Base-by-base conservation (phyloP, 495 filamentous ascomycete species). In the Podospora pseudopauciseta region DNA sequence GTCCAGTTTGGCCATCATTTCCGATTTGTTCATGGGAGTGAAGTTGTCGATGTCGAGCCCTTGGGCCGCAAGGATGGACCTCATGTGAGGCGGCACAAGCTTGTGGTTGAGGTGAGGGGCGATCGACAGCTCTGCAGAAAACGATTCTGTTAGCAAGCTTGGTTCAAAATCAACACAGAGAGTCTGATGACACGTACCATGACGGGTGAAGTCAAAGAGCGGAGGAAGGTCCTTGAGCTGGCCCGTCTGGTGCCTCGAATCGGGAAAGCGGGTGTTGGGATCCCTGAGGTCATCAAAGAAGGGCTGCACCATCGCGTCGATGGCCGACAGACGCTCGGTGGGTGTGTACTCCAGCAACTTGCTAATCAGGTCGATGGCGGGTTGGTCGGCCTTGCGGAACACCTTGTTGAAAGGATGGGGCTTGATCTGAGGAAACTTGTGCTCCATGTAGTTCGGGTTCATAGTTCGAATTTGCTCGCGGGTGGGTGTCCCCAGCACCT, bases 371-470 rank as follows among this genome's bases (percentile, higher is more conserved):
- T 98, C 95, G 76, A 99, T 96, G 23, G 95, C 95, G 76, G 94
- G 92, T 16, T 86, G 83, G 64, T 95, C 91, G 27, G 95, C 95
- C 86, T 92, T 95, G 66, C 96, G 89, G 87, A 99, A 98, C 23
- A 99, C 95, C 86, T 98, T 99, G 77, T 91, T 94, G 85, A 99
- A 99, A 13, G 95, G 95, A 75, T 99, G 95, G 54, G 95, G 95
- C 83, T 99, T 99, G 85, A 99, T 99, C 77, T 99, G 95, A 56
- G 95, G 96, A 77, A 99, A 99, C 81, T 98, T 98, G 81, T 99
- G 95, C 80, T 98, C 95, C 95, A 99, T 99, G 80, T 99, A 98
- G 80, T 99, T 99, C 64, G 95, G 96, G 77, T 99, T 99, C 96
- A 99, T 99, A 60, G 95, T 99, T 65, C 95, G 92, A 75, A 99